Conservation (phyloP, 2,329 filamentous ascomycete species). For the Fusarium floridanum region DNA sequence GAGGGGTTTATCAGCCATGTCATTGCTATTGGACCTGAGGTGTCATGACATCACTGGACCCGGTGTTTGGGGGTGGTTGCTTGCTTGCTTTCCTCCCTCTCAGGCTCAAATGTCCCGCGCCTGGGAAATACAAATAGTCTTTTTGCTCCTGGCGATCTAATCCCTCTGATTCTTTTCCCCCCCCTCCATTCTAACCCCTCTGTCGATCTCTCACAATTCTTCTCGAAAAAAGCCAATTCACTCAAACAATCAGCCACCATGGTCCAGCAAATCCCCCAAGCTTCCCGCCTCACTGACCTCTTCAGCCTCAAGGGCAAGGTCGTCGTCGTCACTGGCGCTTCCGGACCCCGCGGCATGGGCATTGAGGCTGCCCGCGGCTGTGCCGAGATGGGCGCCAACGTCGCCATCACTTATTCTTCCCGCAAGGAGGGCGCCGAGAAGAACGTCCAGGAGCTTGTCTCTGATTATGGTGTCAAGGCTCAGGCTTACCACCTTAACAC, state of each 20-base stretch:
- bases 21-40: constrained; percentile 4
- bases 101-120: constrained; percentile 16
- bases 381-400: constrained; percentile 77
- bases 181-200: constrained; percentile 12
- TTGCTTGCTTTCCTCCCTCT: constrained; percentile 16
- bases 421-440: constrained; percentile 76
- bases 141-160: constrained; percentile 1
- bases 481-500: constrained; percentile 72
- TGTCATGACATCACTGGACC: constrained; percentile 45
- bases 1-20: not conserved
- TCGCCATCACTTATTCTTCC: constrained; percentile 80
- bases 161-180: not conserved
- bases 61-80: not conserved
- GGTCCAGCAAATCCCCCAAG: constrained; percentile 69
- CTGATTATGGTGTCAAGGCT: constrained; percentile 76
- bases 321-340: constrained; percentile 77
- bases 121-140: constrained; percentile 32
- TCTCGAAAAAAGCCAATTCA: not conserved
- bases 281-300: constrained; percentile 71
- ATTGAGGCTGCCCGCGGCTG: constrained; percentile 76
- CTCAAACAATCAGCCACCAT: constrained; percentile 52
- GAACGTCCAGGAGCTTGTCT: constrained; percentile 73
- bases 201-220: not conserved
- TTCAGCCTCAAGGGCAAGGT: constrained; percentile 81
- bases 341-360: constrained; percentile 77